Evolutionary conservation across 208 protist species (phyloP).

Genomic region (Crithidia fasciculata): DNA sequence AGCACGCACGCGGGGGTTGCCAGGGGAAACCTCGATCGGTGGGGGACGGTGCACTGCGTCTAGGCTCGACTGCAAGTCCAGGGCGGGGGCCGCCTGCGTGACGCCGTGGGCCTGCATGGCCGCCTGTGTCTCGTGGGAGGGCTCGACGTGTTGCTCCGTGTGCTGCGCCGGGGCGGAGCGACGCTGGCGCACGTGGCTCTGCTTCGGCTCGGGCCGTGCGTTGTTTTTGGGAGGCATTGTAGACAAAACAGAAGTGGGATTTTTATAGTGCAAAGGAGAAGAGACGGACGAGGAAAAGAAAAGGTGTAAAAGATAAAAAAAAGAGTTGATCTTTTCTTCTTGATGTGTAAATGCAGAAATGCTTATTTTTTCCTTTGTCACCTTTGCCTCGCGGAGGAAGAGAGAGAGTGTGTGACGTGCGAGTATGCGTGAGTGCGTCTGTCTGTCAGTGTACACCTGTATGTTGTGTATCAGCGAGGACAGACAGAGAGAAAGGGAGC

Average conservation of each 20-base stretch:
- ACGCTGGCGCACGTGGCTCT: conserved; percentile 5
- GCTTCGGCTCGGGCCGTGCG: conserved; percentile 5
- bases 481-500: no score
- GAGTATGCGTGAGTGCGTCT: no score
- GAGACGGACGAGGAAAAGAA: neutral
- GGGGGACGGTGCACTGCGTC: conserved; percentile 25
- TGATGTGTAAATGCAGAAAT: neutral
- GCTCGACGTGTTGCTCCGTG: conserved; percentile 9
- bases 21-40: conserved; percentile 16
- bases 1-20: conserved; percentile 14
- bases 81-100: conserved; percentile 7
- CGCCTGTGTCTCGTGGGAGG: neutral
- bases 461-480: no score
- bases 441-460: no score
- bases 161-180: conserved; percentile 5
- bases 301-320: neutral
- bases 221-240: conserved; percentile 1
- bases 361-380: neutral
- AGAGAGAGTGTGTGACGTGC: no score
- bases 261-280: neutral
- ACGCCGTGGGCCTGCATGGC: conserved; percentile 17
- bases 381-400: no score
- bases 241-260: no score
- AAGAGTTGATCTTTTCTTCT: conserved; percentile 25
- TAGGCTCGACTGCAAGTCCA: conserved; percentile 1